A percentile compares a stretch with the other conserved stretches of the same genome.
These are phyloP conservation scores for Escallonia herrerae DNA, from an alignment of 129 eudicot species.

Conservation along the genomic window DNA sequence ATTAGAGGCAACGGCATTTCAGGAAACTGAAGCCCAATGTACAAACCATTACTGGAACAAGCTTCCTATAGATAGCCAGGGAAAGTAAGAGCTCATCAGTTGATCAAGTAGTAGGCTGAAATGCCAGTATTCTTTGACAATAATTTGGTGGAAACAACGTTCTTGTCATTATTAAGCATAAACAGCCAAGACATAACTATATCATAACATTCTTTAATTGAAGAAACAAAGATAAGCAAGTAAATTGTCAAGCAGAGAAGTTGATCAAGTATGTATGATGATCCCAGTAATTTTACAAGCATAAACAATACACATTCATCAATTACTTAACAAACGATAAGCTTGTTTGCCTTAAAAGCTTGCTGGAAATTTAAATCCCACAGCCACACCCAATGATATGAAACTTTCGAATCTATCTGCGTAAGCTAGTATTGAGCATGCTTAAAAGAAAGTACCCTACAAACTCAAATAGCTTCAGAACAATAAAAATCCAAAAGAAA, in stretches of 20 bases:
- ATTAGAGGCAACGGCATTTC: background rate
- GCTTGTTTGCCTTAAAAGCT: background rate
- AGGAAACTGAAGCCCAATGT: background rate
- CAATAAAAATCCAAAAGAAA: background rate
- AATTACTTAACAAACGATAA: background rate
- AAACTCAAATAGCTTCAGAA: background rate
- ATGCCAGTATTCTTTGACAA: constrained; percentile 1
- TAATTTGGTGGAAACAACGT: background rate
- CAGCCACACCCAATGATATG: too few relatives aligned
- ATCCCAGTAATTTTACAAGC: too few relatives aligned
- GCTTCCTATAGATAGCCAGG: background rate
- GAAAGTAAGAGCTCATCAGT: background rate
- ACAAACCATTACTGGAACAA: background rate
- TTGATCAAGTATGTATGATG: too few relatives aligned
- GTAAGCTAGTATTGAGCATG: too few relatives aligned
- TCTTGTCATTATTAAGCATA: background rate
- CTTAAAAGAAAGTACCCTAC: background rate
- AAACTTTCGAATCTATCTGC: too few relatives aligned
- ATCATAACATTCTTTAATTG: background rate
- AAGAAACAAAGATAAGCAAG: background rate
- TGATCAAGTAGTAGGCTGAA: background rate
- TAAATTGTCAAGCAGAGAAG: too few relatives aligned
- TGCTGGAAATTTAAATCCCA: too few relatives aligned
- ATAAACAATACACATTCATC: background rate
- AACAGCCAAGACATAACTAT: background rate